phyloP scores from a whole-genome alignment of 108 stramenopile species.

The Aurantiochytrium sp. region DNA sequence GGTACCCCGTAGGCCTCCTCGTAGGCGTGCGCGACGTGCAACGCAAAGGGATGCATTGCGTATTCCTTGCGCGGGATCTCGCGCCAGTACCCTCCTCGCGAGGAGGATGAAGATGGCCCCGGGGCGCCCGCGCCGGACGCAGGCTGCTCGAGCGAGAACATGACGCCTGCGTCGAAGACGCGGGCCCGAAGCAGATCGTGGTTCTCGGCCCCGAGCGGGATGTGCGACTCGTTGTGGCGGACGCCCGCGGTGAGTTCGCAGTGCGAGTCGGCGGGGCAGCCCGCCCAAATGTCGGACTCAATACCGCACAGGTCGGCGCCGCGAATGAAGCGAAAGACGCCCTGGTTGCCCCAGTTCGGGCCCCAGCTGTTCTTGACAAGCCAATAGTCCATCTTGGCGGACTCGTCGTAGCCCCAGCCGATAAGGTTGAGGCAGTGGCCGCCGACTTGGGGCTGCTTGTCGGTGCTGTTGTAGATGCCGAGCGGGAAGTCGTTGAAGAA shows the following conservation, averaged over 20 bases:
- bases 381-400: conserved; percentile 40
- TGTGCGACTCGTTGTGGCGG: background rate
- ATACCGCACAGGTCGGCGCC: conserved; percentile 23
- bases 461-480: conserved; percentile 12
- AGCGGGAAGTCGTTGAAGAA: conserved; percentile 25
- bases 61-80: background rate
- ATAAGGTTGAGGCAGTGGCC: conserved; percentile 38
- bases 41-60: background rate
- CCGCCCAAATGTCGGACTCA: conserved; percentile 9
- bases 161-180: background rate
- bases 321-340: conserved; percentile 40
- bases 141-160: background rate
- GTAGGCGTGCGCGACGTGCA: conserved; percentile 16
- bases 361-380: conserved; percentile 53
- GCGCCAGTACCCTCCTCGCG: conserved; percentile 23
- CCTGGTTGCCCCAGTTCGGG: conserved; percentile 38
- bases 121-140: background rate
- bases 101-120: background rate
- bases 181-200: background rate
- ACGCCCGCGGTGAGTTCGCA: conserved; percentile 9
- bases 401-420: conserved; percentile 32
- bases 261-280: background rate
- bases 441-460: background rate
- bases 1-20: background rate
- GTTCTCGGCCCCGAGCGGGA: background rate